These are phyloP conservation scores for Berberis vulgaris DNA, from an alignment of 164 flowering plant genomes.

Conservation along the genomic window DNA sequence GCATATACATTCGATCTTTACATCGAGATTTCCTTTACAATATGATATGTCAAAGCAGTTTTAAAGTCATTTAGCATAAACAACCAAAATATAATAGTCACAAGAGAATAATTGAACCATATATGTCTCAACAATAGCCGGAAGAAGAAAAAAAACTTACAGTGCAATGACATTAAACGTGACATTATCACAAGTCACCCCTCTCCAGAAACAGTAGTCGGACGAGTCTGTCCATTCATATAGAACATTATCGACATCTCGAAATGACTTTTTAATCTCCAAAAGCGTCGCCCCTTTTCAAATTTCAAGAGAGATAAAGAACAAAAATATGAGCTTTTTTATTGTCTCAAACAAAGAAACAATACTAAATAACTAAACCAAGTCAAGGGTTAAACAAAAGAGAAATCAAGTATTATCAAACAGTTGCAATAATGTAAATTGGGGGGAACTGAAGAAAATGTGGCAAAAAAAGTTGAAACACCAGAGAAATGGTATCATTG, in stretches of 20 bases:
- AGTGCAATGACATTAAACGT: constrained; percentile 79
- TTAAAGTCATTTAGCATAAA: too few relatives aligned
- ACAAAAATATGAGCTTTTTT: background rate
- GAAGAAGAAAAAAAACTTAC: constrained; percentile 31
- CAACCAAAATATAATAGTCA: background rate
- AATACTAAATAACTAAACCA: background rate
- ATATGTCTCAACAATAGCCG: background rate
- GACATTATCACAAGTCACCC: constrained; percentile 82
- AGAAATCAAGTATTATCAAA: too few relatives aligned
- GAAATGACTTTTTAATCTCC: constrained; percentile 84
- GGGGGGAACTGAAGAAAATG: too few relatives aligned
- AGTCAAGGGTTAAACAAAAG: too few relatives aligned
- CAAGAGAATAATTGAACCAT: background rate
- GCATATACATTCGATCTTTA: too few relatives aligned
- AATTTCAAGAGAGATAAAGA: constrained; percentile 3
- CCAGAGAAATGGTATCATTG: too few relatives aligned
- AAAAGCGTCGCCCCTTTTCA: constrained; percentile 51
- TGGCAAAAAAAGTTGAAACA: too few relatives aligned
- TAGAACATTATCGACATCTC: constrained; percentile 75
- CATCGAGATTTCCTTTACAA: too few relatives aligned
- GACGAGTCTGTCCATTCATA: constrained; percentile 86
- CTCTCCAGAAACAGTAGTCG: constrained; percentile 92
- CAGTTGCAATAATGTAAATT: too few relatives aligned
- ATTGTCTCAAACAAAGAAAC: background rate
- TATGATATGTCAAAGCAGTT: too few relatives aligned